phyloP scores from a whole-genome alignment of 192 early-diverging fungal genomes.

The Coemansia sp. region DNA sequence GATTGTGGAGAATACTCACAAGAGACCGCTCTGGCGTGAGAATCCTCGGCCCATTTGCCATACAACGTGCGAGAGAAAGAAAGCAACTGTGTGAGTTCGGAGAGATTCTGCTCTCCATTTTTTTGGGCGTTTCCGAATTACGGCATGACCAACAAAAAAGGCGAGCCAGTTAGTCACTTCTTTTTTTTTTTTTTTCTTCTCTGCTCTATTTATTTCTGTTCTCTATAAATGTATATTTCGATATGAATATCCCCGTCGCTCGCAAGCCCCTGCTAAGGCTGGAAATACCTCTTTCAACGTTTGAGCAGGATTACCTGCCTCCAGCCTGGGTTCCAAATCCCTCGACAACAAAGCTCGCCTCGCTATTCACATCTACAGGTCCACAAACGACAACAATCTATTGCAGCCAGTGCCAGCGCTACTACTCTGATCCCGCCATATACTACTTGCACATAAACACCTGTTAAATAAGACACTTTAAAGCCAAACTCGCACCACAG shows the following conservation, averaged over 20 bases:
- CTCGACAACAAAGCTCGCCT: slow-evolving; percentile 34
- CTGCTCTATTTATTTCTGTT: neutral
- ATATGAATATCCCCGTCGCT: neutral
- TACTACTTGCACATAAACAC: slow-evolving; percentile 28
- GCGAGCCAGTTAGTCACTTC: neutral
- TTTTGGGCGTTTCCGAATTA: neutral
- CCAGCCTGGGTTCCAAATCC: slow-evolving; percentile 44
- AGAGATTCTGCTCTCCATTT: neutral
- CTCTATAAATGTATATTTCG: neutral
- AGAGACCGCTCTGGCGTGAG: too few species aligned
- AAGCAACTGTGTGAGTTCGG: neutral
- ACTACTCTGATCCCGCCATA: slow-evolving; percentile 22
- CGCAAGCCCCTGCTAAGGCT: slow-evolving; percentile 16
- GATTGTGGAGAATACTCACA: neutral
- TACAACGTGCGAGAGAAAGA: neutral
- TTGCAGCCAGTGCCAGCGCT: slow-evolving; percentile 53
- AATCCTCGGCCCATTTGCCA: neutral
- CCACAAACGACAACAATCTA: slow-evolving; percentile 13
- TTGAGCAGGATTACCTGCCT: slow-evolving; percentile 12
- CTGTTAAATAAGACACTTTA: slow-evolving; percentile 18
- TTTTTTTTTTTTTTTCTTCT: neutral
- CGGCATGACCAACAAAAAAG: neutral
- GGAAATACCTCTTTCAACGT: slow-evolving; percentile 10
- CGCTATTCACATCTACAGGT: slow-evolving; percentile 13
- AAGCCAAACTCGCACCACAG: slow-evolving; percentile 25